Evolutionary conservation across 805 yeast genomes (phyloP), one percentile per base, ranked within the genome.

Genomic region (Wickerhamiella spandovensis): DNA sequence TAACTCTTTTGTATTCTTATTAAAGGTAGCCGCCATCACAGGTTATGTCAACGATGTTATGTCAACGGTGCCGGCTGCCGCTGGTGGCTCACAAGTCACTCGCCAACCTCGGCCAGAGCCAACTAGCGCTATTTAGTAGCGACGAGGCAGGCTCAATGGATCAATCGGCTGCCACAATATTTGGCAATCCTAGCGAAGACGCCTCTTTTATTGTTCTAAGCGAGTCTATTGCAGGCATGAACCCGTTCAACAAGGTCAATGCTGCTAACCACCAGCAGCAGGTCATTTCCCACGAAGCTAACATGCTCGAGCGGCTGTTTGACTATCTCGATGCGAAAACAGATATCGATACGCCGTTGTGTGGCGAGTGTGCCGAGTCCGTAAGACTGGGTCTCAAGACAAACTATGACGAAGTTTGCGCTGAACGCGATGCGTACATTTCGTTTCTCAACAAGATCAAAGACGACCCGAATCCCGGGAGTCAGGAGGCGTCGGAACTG

Each of bases 261-360:
- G 53, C 35, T 24, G 22, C 18, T 18, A 10, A 24, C 24, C 24
- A 2, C 6, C 38, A 32, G 17, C 28, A 24, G 6, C 49, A 43
- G 20, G 28, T 25, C 5, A 28, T 28, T 22, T 48, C 48, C 2
- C 51, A 48, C 9, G 58, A 53, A 37, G 49, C 59, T 3, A 60
- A 57, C n/a, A 50, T 46, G 43, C 63, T 87, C 32, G 78, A 77
- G 2, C 77, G 76, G 38, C 74, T 90, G 1, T 88, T 86, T 62
- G 81, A 82, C 54, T 71, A 84, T 1, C 65, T 90, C 5, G 81
- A 92, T 0, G 71, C 76, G 5, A 81, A 83, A 53, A 81, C 82
- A 48, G 87, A 82, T 53, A 73, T 90, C 15, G 94, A 86, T 55
- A 80, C 79, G 60, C 98, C 98, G 0, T 78, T 92, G 15, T 90